Percentiles rank a stretch among this genome's conserved stretches.
Conservation (phyloP, 202 grass and related monocot species). For the Hordeum pubiflorum region DNA sequence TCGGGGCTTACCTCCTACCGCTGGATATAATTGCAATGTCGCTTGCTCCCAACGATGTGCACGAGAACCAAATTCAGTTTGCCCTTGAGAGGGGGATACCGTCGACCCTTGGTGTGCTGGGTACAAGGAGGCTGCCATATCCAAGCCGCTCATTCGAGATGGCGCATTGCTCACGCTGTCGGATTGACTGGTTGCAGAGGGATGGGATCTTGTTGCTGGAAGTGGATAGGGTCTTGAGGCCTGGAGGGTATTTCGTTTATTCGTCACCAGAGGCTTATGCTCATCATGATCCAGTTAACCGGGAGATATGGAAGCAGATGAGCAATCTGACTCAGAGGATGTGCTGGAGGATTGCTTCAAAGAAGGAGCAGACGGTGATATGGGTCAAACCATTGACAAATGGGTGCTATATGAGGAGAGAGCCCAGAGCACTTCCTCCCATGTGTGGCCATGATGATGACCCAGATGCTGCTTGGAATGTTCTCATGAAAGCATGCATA, state of each 20-base stretch:
- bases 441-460: conserved; percentile 45
- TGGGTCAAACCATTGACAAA: conserved; percentile 75
- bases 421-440: conserved; percentile 43
- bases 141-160: conserved; percentile 60
- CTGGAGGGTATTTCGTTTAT: conserved; percentile 75
- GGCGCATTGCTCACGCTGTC: conserved; percentile 64
- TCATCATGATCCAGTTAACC: conserved; percentile 38
- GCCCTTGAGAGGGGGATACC: conserved; percentile 73
- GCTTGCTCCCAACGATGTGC: conserved; percentile 71
- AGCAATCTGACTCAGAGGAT: conserved; percentile 53
- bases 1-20: conserved; percentile 66
- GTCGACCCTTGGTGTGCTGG: conserved; percentile 58
- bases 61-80: conserved; percentile 87
- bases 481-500: conserved; percentile 64
- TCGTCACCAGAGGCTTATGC: conserved; percentile 73
- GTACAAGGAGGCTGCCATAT: conserved; percentile 60
- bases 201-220: conserved; percentile 73
- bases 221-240: conserved; percentile 61
- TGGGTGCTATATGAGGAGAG: conserved; percentile 62
- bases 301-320: conserved; percentile 61
- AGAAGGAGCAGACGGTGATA: conserved; percentile 65
- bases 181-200: conserved; percentile 77
- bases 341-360: conserved; percentile 70
- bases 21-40: conserved; percentile 55
- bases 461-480: conserved; percentile 75